Percentiles rank a stretch among this genome's conserved stretches.
These are phyloP conservation scores for Tagetes erecta DNA, from an alignment of 129 eudicot species.

Conservation along the genomic window DNA sequence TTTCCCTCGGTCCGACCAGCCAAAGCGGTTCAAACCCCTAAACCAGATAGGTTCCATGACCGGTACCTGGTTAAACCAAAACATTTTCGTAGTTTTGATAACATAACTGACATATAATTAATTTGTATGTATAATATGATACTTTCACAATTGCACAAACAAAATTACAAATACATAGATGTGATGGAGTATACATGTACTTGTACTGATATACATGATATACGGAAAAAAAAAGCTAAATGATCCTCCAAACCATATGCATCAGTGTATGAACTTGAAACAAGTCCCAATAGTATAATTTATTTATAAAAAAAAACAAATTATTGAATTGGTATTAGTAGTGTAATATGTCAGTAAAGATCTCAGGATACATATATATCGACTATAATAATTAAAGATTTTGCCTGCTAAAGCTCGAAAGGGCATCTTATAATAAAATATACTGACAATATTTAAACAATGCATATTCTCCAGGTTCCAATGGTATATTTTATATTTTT, in stretches of 20 bases:
- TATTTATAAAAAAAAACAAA: too few relatives aligned
- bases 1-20: too few relatives aligned
- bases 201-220: too few relatives aligned
- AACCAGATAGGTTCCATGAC: too few relatives aligned
- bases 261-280: background rate
- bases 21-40: too few relatives aligned
- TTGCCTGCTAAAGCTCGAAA: background rate
- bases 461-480: background rate
- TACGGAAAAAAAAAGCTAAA: too few relatives aligned
- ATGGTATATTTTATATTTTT: conserved; percentile 7
- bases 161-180: background rate
- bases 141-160: background rate
- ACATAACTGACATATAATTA: background rate
- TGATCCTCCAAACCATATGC: background rate
- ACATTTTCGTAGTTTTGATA: background rate
- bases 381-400: conserved; percentile 1
- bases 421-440: background rate
- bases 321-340: background rate
- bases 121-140: background rate
- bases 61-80: background rate
- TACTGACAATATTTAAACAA: background rate
- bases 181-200: background rate
- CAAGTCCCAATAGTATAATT: background rate
- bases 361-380: background rate
- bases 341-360: background rate